These are phyloP conservation scores for Neospora caninum DNA, from an alignment of 169 alveolate genomes.

Conservation along the genomic window DNA sequence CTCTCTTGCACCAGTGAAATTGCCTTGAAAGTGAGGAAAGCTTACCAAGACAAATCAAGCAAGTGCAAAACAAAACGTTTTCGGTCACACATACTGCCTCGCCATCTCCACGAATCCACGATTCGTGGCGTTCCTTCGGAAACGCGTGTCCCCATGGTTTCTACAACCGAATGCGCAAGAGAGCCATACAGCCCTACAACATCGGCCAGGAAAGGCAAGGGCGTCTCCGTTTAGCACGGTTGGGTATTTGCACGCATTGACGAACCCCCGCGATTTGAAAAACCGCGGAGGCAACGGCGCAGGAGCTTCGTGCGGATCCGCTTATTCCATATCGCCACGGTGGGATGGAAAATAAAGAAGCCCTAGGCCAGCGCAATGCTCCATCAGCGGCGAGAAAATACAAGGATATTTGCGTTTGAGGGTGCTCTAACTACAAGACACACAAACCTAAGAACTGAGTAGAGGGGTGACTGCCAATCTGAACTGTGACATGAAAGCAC, in stretches of 20 bases:
- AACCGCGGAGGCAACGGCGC: not conserved
- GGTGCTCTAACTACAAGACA: too few species aligned
- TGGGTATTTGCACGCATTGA: conserved; percentile 23
- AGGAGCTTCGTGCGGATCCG: conserved; percentile 1
- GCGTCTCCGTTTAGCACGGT: not conserved
- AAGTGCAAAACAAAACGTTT: not conserved
- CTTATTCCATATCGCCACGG: not conserved
- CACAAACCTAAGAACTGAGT: too few species aligned
- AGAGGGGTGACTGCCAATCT: too few species aligned
- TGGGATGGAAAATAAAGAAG: too few species aligned
- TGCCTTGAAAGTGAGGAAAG: not conserved
- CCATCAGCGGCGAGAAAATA: too few species aligned
- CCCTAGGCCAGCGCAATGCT: too few species aligned
- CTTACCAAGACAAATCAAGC: conserved; percentile 16
- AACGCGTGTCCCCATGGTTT: not conserved
- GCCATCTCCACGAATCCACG: too few species aligned
- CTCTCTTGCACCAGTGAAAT: conserved; percentile 36
- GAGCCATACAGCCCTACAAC: not conserved
- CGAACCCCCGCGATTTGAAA: not conserved
- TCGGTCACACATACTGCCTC: too few species aligned
- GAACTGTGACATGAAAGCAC: too few species aligned
- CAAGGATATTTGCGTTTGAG: too few species aligned
- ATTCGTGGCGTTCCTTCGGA: too few species aligned
- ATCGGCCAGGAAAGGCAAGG: conserved; percentile 39
- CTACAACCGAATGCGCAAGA: conserved; percentile 15